A percentile compares a stretch with the other conserved stretches of the same genome.
Evolutionary conservation across 2,329 filamentous ascomycete genomes (phyloP).

Genomic region (Epicoccum sorghinum): DNA sequence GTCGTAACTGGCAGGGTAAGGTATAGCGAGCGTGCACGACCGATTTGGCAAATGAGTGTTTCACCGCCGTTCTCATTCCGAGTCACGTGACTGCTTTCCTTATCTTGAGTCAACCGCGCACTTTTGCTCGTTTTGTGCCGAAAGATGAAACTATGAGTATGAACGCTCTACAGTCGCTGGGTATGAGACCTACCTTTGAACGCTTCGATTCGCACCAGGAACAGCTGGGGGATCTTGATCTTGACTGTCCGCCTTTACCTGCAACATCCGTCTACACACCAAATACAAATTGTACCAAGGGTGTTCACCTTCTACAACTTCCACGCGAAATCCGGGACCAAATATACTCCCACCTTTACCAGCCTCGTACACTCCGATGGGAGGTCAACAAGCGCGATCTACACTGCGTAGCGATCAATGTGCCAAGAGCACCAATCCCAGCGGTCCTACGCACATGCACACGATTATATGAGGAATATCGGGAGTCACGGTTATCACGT

Average conservation of each 20-base stretch:
- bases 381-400: conserved; percentile 11
- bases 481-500: conserved; percentile 1
- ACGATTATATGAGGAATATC: conserved; percentile 12
- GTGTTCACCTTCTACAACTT: conserved; percentile 5
- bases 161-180: background rate
- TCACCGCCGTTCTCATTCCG: conserved; percentile 10
- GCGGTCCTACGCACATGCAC: conserved; percentile 12
- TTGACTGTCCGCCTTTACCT: background rate
- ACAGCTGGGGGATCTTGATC: background rate
- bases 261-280: background rate
- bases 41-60: conserved; percentile 14
- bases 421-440: conserved; percentile 4
- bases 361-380: conserved; percentile 2
- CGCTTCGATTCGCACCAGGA: conserved; percentile 15
- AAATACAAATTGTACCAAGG: background rate
- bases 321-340: conserved; percentile 17
- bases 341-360: conserved; percentile 14
- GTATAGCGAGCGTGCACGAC: conserved; percentile 17
- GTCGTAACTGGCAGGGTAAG: conserved; percentile 6
- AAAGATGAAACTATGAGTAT: background rate
- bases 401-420: conserved; percentile 6
- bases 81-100: conserved; percentile 7
- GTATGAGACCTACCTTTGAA: conserved; percentile 1
- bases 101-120: conserved; percentile 13
- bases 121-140: background rate